Evolutionary conservation across 495 filamentous ascomycete species (phyloP).

Genomic region (Penicillium soppii): DNA sequence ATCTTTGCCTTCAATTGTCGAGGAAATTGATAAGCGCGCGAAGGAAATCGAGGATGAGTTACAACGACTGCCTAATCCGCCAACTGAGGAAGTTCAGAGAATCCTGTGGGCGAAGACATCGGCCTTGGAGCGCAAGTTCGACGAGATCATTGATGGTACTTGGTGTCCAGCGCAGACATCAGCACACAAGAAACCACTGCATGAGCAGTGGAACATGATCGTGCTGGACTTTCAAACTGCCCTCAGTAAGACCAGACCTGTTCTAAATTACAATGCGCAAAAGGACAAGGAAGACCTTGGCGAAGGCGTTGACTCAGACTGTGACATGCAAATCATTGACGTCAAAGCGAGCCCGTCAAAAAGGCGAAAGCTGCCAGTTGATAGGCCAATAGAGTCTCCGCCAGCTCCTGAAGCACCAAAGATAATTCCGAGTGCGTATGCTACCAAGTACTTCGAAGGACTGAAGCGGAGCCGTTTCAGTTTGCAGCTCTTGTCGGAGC

Average conservation of each 20-base stretch:
- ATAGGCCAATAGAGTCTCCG: background rate
- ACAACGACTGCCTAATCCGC: conserved; percentile 53
- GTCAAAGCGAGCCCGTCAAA: background rate
- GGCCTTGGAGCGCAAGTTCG: conserved; percentile 29
- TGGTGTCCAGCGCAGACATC: background rate
- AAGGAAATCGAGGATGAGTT: conserved; percentile 48
- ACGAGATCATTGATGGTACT: conserved; percentile 36
- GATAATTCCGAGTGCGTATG: background rate
- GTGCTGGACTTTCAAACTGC: conserved; percentile 36
- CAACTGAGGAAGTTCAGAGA: conserved; percentile 35
- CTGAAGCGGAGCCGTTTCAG: conserved; percentile 18
- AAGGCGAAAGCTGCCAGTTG: conserved; percentile 22
- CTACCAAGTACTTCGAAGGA: background rate
- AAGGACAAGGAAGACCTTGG: conserved; percentile 5
- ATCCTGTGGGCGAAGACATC: conserved; percentile 37
- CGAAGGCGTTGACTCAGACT: conserved; percentile 25
- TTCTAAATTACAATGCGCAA: conserved; percentile 9
- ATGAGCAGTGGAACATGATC: conserved; percentile 36
- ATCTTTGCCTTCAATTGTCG: conserved; percentile 59
- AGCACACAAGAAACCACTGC: conserved; percentile 24
- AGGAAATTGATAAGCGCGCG: conserved; percentile 54
- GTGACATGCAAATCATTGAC: conserved; percentile 15
- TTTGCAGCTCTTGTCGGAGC: conserved; percentile 29
- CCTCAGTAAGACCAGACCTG: conserved; percentile 33
- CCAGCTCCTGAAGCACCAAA: background rate